phyloP scores from a whole-genome alignment of 2,329 filamentous ascomycete genomes.

The Aureobasidium uvarum region DNA sequence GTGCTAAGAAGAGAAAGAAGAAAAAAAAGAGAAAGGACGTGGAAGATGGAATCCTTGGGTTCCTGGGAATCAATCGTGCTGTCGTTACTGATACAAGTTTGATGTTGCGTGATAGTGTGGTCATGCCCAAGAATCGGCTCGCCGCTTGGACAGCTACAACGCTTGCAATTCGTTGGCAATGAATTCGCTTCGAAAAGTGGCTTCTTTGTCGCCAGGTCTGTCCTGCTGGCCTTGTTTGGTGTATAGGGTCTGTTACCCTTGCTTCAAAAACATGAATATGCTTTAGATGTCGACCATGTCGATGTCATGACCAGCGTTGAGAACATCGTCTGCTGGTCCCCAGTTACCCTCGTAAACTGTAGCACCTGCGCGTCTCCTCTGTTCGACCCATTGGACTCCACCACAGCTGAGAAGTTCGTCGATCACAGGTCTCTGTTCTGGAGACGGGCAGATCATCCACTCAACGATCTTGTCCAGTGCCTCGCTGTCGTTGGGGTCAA shows the following conservation, averaged over 20 bases:
- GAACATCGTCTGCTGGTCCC: conserved; percentile 71
- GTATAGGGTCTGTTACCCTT: conserved; percentile 16
- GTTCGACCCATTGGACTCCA: conserved; percentile 76
- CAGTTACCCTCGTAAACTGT: conserved; percentile 95
- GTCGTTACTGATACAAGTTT: conserved; percentile 26
- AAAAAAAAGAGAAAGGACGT: background rate
- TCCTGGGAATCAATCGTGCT: conserved; percentile 23
- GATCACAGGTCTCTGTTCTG: conserved; percentile 68
- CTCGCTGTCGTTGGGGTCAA: conserved; percentile 66
- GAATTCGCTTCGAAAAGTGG: background rate
- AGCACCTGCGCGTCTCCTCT: conserved; percentile 78
- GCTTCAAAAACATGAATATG: background rate
- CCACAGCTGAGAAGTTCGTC: conserved; percentile 69
- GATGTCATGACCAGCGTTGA: conserved; percentile 53
- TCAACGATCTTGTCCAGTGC: conserved; percentile 81
- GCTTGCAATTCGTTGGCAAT: background rate
- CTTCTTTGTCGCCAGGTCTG: conserved; percentile 15
- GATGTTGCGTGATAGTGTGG: conserved; percentile 8
- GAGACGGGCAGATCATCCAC: conserved; percentile 82
- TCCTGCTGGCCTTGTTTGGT: conserved; percentile 21
- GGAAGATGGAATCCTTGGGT: conserved; percentile 20
- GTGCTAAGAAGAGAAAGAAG: background rate
- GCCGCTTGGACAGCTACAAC: background rate
- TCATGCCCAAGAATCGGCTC: background rate
- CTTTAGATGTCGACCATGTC: conserved; percentile 60